Conservation (phyloP, 768 basidiomycete species). For the Russula virescens region DNA sequence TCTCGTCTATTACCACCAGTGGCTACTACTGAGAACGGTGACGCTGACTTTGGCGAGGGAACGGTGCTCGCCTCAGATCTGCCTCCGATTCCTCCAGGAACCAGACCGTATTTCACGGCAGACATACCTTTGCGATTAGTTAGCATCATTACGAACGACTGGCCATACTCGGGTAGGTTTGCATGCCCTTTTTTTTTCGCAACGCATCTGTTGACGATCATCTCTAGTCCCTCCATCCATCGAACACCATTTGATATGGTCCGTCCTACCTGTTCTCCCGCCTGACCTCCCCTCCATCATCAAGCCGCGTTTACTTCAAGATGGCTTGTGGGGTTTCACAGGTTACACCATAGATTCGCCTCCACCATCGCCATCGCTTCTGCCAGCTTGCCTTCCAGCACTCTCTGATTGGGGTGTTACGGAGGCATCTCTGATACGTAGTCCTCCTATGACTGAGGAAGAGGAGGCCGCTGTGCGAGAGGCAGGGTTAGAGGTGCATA, state of each 20-base stretch:
- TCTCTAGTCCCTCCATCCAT: slow-evolving; percentile 57
- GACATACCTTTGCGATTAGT: slow-evolving; percentile 53
- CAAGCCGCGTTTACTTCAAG: slow-evolving; percentile 54
- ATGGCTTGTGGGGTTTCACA: slow-evolving; percentile 82
- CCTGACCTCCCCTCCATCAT: slow-evolving; percentile 46
- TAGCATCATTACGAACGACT: slow-evolving; percentile 76
- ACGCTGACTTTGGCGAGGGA: not conserved
- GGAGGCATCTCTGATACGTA: slow-evolving; percentile 51
- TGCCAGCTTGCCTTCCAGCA: slow-evolving; percentile 53
- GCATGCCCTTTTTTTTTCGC: no score
- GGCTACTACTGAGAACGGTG: not conserved
- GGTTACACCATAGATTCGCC: slow-evolving; percentile 41
- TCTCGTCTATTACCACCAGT: slow-evolving; percentile 41
- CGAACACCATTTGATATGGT: slow-evolving; percentile 77
- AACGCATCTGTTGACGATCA: not conserved
- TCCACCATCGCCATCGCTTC: slow-evolving; percentile 53
- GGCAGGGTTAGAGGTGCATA: slow-evolving; percentile 54
- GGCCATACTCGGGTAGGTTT: slow-evolving; percentile 75
- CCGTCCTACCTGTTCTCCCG: slow-evolving; percentile 65
- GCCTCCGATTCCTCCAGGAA: slow-evolving; percentile 32
- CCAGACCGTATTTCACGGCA: slow-evolving; percentile 59
- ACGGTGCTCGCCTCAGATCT: slow-evolving; percentile 20
- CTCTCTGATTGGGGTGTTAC: slow-evolving; percentile 70
- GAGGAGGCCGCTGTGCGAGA: slow-evolving; percentile 46
- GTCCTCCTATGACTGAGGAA: slow-evolving; percentile 43